A percentile compares a stretch with the other conserved stretches of the same genome.
Conservation (phyloP, 208 protist genomes). For the Leishmania gerbilli region DNA sequence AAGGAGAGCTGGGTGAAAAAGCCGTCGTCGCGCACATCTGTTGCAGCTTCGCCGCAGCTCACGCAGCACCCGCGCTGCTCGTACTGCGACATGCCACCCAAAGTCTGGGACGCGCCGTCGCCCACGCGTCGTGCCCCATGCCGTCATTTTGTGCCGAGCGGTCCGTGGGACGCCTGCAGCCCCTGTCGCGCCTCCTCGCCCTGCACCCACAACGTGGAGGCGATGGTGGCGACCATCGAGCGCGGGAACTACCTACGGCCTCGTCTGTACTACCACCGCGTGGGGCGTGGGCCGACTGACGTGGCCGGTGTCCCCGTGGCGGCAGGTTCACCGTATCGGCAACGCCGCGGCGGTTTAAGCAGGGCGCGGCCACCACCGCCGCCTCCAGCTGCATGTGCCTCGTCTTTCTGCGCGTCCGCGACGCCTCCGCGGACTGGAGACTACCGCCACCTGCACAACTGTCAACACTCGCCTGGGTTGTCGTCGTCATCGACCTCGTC, state of each 20-base stretch:
- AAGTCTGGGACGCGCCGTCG: constrained; percentile 9
- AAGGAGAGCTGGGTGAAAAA: background rate
- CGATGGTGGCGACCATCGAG: constrained; percentile 75
- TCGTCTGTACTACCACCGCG: constrained; percentile 54
- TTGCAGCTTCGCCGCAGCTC: background rate
- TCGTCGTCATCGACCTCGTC: constrained; percentile 18
- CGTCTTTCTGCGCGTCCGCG: constrained; percentile 1
- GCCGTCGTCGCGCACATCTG: background rate
- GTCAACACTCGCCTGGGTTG: constrained; percentile 12
- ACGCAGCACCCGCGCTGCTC: constrained; percentile 26
- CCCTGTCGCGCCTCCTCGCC: constrained; percentile 24
- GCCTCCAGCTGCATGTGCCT: background rate
- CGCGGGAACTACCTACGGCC: constrained; percentile 74
- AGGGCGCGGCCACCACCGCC: background rate
- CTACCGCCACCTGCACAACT: background rate
- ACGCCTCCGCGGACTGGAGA: background rate
- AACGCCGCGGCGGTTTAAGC: background rate
- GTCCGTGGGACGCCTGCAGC: constrained; percentile 21
- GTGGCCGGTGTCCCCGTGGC: background rate
- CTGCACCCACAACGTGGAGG: constrained; percentile 56
- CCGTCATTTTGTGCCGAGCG: constrained; percentile 34
- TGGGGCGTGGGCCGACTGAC: constrained; percentile 26
- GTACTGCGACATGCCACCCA: constrained; percentile 18
- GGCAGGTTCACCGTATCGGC: background rate
- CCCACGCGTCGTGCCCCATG: constrained; percentile 18